A percentile compares a stretch with the other conserved stretches of the same genome.
Evolutionary conservation across 768 basidiomycete genomes (phyloP).

Genomic region (Boletus reticuloceps): DNA sequence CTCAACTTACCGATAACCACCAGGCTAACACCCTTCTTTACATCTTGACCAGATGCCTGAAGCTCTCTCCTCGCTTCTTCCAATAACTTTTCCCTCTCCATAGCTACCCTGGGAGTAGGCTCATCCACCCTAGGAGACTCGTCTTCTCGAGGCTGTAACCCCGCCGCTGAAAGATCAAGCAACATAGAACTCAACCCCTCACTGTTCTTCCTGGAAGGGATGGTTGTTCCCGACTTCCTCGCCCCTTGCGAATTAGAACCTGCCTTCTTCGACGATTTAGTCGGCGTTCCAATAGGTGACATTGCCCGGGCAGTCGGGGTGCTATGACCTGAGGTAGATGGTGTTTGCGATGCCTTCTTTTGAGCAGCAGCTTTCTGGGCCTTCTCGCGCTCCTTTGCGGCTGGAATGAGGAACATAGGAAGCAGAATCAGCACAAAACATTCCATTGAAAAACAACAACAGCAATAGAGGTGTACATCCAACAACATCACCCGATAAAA

Average conservation of each 20-base stretch:
- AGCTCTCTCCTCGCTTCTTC: constrained; percentile 68
- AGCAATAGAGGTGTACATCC: constrained; percentile 28
- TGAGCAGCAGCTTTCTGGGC: constrained; percentile 54
- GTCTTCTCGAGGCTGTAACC: constrained; percentile 52
- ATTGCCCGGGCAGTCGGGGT: constrained; percentile 44
- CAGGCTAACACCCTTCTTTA: constrained; percentile 74
- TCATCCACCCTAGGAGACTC: constrained; percentile 37
- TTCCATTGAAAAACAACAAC: constrained; percentile 33
- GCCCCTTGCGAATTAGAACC: constrained; percentile 27
- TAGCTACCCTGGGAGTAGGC: constrained; percentile 59
- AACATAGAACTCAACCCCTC: constrained; percentile 50
- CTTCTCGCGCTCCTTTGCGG: constrained; percentile 78
- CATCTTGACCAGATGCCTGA: constrained; percentile 44
- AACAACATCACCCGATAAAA: constrained; percentile 18
- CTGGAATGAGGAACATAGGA: constrained; percentile 43
- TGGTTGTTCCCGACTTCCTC: constrained; percentile 41
- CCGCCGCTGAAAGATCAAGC: constrained; percentile 73
- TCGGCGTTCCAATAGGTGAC: constrained; percentile 40
- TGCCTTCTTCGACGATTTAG: constrained; percentile 43
- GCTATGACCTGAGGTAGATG: constrained; percentile 37
- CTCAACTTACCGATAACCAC: constrained; percentile 80
- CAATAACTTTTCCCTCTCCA: constrained; percentile 78
- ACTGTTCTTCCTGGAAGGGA: constrained; percentile 36
- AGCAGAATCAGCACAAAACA: constrained; percentile 39
- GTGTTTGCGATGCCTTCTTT: constrained; percentile 36